Evolutionary conservation across 805 yeast genomes (phyloP).

Genomic region (Nakazawaea molendinolei): DNA sequence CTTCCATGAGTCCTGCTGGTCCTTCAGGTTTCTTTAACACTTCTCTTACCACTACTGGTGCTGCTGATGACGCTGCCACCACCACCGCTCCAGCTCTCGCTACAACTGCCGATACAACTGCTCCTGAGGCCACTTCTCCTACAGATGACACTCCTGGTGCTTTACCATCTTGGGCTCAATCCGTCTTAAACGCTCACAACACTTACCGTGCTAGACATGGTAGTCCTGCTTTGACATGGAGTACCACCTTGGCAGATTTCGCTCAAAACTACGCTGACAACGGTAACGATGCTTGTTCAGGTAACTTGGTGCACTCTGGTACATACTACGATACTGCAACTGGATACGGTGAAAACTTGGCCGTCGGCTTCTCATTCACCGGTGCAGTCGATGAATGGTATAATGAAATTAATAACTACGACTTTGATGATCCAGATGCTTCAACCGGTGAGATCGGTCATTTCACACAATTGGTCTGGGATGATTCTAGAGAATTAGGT

Average conservation of each 20-base stretch:
- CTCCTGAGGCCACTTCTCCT: conserved; percentile 23
- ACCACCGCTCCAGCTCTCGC: too few species aligned
- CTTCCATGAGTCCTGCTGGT: neutral
- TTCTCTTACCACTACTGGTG: conserved; percentile 13
- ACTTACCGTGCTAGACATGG: conserved; percentile 39
- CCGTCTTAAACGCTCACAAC: conserved; percentile 51
- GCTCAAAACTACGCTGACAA: conserved; percentile 44
- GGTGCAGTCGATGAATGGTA: conserved; percentile 70
- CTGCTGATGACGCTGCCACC: conserved; percentile 15
- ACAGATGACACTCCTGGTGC: conserved; percentile 16
- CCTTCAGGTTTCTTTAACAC: conserved; percentile 3
- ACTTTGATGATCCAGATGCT: conserved; percentile 41
- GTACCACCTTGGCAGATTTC: conserved; percentile 33
- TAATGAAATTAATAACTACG: conserved; percentile 50
- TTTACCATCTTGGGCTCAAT: conserved; percentile 17
- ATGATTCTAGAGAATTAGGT: conserved; percentile 50
- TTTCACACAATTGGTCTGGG: conserved; percentile 76
- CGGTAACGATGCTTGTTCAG: conserved; percentile 42
- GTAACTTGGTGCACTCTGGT: conserved; percentile 45
- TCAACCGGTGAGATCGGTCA: conserved; percentile 51
- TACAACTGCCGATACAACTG: too few species aligned
- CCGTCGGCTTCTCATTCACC: conserved; percentile 52
- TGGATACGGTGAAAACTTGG: conserved; percentile 71
- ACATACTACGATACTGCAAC: conserved; percentile 35
- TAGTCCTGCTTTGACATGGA: conserved; percentile 43